Percentiles rank a stretch among this genome's conserved stretches.
These are phyloP conservation scores for Camellia sinensis DNA, from an alignment of 148 eudicot species.

Conservation along the genomic window DNA sequence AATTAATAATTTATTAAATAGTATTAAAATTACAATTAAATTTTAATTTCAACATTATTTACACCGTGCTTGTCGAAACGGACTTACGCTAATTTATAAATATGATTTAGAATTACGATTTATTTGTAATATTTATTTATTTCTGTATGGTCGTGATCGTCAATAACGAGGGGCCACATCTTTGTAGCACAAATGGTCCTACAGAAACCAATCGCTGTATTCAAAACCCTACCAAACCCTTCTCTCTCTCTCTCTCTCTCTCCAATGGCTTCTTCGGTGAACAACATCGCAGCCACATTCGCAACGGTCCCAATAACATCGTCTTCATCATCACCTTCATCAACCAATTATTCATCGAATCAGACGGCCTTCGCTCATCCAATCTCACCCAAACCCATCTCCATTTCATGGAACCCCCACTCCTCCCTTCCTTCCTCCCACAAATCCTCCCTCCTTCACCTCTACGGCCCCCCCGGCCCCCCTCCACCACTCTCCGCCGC, in stretches of 20 bases:
- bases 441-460: background rate
- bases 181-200: background rate
- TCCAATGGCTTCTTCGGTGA: background rate
- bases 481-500: background rate
- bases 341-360: background rate
- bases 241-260: background rate
- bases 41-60: no score
- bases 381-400: background rate
- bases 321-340: background rate
- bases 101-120: no score
- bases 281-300: background rate
- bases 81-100: no score
- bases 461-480: background rate
- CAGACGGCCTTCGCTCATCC: background rate
- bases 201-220: background rate
- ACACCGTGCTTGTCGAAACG: no score
- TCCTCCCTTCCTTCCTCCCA: background rate
- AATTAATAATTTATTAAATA: no score
- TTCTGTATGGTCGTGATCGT: background rate
- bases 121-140: no score
- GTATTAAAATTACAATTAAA: no score
- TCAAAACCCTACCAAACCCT: background rate
- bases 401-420: background rate
- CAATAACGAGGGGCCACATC: background rate
- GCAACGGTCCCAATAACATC: background rate